Evolutionary conservation across 352 stramenopile genomes (phyloP), one percentile per base, ranked within the genome.

Genomic region (Pythium insidiosum): DNA sequence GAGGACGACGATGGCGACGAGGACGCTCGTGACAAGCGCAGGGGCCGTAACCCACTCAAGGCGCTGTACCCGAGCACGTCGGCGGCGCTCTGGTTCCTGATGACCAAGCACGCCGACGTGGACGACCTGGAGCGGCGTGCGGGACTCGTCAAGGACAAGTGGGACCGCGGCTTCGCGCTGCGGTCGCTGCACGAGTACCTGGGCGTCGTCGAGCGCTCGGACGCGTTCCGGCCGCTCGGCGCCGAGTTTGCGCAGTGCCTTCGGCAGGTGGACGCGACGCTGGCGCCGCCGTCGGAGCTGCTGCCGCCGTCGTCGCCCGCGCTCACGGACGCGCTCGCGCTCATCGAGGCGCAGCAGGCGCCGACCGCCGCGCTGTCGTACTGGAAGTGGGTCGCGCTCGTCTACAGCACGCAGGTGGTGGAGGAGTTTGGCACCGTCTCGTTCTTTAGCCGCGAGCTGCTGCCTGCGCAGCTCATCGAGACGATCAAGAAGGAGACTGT

Each of bases 401-500:
- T 78, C 24, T 68, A 63, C 50, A 56, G 60, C 33, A 45, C 47
- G 20, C 63, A 78, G 47, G 43, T 70, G 36, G 55, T 58, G 43
- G 54, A 68, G 18, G 66, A 72, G 44, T 78, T 78, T 26, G 63
- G 66, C 25, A 63, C 57, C 2, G 43, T 74, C 1, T 56, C 60
- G 7, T 74, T 78, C 47, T 74, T 72, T 29, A 70, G 50, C 21
- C 63, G 54, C 20, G 63, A 78, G 36, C 33, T 78, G 46, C 37
- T 78, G 28, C 66, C 66, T 2, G 38, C 57, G 28, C 66, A 74
- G 61, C 58, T 78, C 29, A 67, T 74, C 23, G 54, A 61, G 21
- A 65, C 60, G 4, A 70, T 78, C 61, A 69, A 74, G 42, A 68
- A 66, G 43, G 63, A 54, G 16, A 55, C 53, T 2, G 52, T 74